These are phyloP conservation scores for Ceriops zippeliana DNA, from an alignment of 345 rosid species.

Conservation along the genomic window DNA sequence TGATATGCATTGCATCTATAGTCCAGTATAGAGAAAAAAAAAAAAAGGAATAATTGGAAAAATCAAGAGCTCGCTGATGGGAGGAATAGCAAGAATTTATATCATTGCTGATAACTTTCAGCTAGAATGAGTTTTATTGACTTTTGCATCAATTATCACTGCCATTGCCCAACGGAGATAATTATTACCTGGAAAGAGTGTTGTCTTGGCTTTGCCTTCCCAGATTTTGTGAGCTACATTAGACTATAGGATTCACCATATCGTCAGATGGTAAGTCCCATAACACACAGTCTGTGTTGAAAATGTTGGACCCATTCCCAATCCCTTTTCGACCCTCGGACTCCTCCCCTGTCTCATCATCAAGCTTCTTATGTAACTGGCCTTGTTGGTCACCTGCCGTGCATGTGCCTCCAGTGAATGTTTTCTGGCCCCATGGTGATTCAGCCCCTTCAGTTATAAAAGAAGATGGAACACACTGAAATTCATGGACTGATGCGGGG, in stretches of 20 bases:
- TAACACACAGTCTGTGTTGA: slow-evolving; percentile 67
- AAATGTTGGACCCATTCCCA: slow-evolving; percentile 45
- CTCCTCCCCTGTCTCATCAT: slow-evolving; percentile 51
- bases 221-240: slow-evolving; percentile 9
- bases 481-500: slow-evolving; percentile 29
- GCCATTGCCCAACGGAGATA: background rate
- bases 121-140: background rate
- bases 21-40: slow-evolving; percentile 7
- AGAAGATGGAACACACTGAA: slow-evolving; percentile 42
- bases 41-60: slow-evolving; percentile 17
- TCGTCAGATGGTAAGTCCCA: slow-evolving; percentile 88
- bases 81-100: slow-evolving; percentile 8
- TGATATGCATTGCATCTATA: slow-evolving; percentile 35
- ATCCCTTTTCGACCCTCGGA: slow-evolving; percentile 49
- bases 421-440: slow-evolving; percentile 58
- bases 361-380: slow-evolving; percentile 27
- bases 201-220: slow-evolving; percentile 9
- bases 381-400: slow-evolving; percentile 44
- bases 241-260: slow-evolving; percentile 59
- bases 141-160: slow-evolving; percentile 7
- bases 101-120: background rate
- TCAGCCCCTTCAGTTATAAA: slow-evolving; percentile 47
- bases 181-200: slow-evolving; percentile 1
- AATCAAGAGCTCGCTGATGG: slow-evolving; percentile 1
- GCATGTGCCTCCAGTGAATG: slow-evolving; percentile 51